Conservation (phyloP, 345 rosid species). For the Adansonia digitata region DNA sequence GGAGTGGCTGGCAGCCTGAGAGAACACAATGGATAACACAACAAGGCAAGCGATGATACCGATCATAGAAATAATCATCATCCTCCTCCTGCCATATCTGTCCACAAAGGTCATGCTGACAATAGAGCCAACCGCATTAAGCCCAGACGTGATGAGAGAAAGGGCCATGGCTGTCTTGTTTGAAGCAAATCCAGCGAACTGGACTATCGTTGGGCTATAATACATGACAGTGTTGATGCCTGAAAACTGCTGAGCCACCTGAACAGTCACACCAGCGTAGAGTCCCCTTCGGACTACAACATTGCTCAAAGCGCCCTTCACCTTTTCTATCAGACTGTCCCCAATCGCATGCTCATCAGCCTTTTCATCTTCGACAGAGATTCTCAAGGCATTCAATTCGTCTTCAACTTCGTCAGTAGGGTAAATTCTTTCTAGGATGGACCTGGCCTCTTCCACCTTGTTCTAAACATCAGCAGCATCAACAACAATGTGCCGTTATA, state of each 20-base stretch:
- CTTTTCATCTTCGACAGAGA: slow-evolving; percentile 55
- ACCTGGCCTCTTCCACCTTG: slow-evolving; percentile 51
- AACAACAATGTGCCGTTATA: no score
- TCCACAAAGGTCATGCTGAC: slow-evolving; percentile 73
- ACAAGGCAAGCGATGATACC: slow-evolving; percentile 61
- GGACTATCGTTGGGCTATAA: slow-evolving; percentile 77
- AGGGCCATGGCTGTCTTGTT: slow-evolving; percentile 72
- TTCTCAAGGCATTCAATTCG: slow-evolving; percentile 44
- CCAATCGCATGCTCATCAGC: slow-evolving; percentile 49
- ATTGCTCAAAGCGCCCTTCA: slow-evolving; percentile 62
- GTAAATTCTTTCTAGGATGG: slow-evolving; percentile 57
- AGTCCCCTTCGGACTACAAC: slow-evolving; percentile 59
- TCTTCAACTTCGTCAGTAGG: slow-evolving; percentile 54
- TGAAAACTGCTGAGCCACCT: slow-evolving; percentile 83
- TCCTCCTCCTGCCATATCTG: slow-evolving; percentile 62
- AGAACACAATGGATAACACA: slow-evolving; percentile 43
- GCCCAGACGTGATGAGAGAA: slow-evolving; percentile 76
- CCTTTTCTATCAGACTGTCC: slow-evolving; percentile 33
- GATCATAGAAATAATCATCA: slow-evolving; percentile 72
- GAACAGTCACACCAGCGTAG: slow-evolving; percentile 74
- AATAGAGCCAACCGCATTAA: slow-evolving; percentile 67
- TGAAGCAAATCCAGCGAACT: slow-evolving; percentile 81
- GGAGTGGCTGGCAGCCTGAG: slow-evolving; percentile 48
- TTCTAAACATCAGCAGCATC: slow-evolving; percentile 29
- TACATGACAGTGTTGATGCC: slow-evolving; percentile 95